Base-by-base conservation (phyloP, 768 basidiomycete species). In the Mycena vulgaris region DNA sequence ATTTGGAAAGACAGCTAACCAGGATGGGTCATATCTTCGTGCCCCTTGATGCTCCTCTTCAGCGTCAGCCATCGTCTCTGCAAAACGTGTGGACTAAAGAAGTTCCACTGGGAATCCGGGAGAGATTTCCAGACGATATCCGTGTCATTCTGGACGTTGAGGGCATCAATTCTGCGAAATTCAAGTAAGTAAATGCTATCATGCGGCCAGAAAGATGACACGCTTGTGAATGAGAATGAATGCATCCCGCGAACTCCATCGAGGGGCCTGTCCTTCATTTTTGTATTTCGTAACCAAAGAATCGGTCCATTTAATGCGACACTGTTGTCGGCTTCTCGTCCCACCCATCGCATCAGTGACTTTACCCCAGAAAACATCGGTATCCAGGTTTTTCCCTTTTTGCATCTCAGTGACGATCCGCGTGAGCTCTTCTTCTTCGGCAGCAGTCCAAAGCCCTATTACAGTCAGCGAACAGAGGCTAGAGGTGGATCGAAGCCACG, bases 281-380 rank as follows among this genome's bases (percentile, higher is more conserved):
- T 95, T 95, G 49, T 92, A 82, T 25, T 86, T 89, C 75, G 92
- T 90, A 69, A 89, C 91, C 48, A 95, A 80, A 0, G 89, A 87
- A 81, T 95, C 94, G 33, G 92, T 93, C 94, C 95, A 96, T 87
- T 96, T 96, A 49, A 93, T 93, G 55, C 95, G 87, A 82, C 95
- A 95, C 78, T 96, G 95, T 75, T 95, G 93, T 71, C 94, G 86
- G 39, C 91, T 90, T 56, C 95, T 87, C 55, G 80, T 91, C 27
- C 90, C 89, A 42, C 90, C 92, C 95, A 96, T 95, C 52, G 87
- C 85, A 56, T 91, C 87, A 70, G 90, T 91, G 42, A 96, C 93
- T 60, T 86, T 85, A 19, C 90, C 89, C 95, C 95, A 96, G 80
- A 94, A 95, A 37, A 95, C 89, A 70, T 95, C 94, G 61, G 89